phyloP scores from a whole-genome alignment of 208 protist species.

The Crithidia acanthocephali region DNA sequence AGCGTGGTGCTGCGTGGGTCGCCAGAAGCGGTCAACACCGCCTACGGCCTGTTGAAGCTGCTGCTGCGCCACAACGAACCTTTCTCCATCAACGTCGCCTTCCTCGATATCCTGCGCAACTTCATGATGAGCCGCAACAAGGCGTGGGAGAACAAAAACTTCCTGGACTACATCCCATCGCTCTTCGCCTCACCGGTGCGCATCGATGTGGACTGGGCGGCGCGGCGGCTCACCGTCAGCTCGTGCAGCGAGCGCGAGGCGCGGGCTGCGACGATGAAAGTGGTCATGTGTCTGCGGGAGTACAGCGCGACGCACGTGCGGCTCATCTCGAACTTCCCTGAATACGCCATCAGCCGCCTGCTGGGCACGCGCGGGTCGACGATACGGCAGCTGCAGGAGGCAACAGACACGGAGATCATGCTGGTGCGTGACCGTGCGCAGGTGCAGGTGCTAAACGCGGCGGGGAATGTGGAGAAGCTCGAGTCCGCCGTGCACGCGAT shows the following conservation, averaged over 20 bases:
- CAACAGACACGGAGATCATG: slow-evolving; percentile 44
- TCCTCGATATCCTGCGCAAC: slow-evolving; percentile 37
- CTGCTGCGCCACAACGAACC: slow-evolving; percentile 43
- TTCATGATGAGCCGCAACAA: slow-evolving; percentile 28
- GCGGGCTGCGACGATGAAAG: slow-evolving; percentile 30
- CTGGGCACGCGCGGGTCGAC: slow-evolving; percentile 39
- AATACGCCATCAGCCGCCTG: slow-evolving; percentile 26
- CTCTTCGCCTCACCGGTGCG: slow-evolving; percentile 38
- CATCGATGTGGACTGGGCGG: slow-evolving; percentile 49
- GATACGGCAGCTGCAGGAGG: slow-evolving; percentile 42
- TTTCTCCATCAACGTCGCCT: slow-evolving; percentile 27
- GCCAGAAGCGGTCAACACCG: slow-evolving; percentile 30
- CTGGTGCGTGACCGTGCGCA: slow-evolving; percentile 36
- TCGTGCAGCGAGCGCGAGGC: slow-evolving; percentile 37
- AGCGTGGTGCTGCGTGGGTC: slow-evolving; percentile 52
- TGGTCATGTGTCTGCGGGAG: slow-evolving; percentile 28
- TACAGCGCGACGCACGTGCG: slow-evolving; percentile 36
- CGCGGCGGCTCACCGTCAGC: slow-evolving; percentile 33
- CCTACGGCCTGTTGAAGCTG: slow-evolving; percentile 42
- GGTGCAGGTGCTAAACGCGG: slow-evolving; percentile 46
- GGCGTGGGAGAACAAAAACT: slow-evolving; percentile 9
- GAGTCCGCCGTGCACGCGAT: slow-evolving; percentile 38
- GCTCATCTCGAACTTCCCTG: slow-evolving; percentile 35
- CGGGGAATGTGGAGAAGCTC: slow-evolving; percentile 39
- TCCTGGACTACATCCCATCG: slow-evolving; percentile 37